A percentile compares a stretch with the other conserved stretches of the same genome.
phyloP scores from a whole-genome alignment of 257 asterid genomes.

The Forsythia viridissima region DNA sequence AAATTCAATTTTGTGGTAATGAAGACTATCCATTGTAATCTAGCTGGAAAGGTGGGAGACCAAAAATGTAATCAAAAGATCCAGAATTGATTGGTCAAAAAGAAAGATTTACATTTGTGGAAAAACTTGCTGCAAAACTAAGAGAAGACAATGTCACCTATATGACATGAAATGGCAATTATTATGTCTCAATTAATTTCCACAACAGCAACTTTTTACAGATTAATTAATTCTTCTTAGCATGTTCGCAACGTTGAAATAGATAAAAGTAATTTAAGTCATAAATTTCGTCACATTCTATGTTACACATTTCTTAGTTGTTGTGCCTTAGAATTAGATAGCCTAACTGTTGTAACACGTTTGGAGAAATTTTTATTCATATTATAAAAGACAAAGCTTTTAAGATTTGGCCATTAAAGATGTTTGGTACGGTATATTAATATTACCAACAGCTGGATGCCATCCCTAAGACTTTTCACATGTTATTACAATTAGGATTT shows the following conservation, averaged over 20 bases:
- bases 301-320: no score
- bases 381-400: neutral
- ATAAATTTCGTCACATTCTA: no score
- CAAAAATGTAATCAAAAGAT: neutral
- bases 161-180: neutral
- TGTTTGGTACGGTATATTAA: neutral
- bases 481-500: no score
- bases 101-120: conserved; percentile 1
- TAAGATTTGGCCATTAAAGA: neutral
- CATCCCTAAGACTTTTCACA: neutral
- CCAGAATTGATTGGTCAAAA: neutral
- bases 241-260: no score
- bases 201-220: neutral
- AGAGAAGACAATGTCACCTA: neutral
- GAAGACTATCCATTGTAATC: neutral
- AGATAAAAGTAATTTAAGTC: no score
- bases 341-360: neutral
- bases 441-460: neutral
- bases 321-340: no score
- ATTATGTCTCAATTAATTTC: conserved; percentile 1
- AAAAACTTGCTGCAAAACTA: neutral
- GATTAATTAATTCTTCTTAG: neutral
- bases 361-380: neutral
- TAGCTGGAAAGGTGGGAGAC: neutral
- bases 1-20: no score